Evolutionary conservation across 2,329 filamentous ascomycete genomes (phyloP).

Genomic region (Cytospora paraplurivora): DNA sequence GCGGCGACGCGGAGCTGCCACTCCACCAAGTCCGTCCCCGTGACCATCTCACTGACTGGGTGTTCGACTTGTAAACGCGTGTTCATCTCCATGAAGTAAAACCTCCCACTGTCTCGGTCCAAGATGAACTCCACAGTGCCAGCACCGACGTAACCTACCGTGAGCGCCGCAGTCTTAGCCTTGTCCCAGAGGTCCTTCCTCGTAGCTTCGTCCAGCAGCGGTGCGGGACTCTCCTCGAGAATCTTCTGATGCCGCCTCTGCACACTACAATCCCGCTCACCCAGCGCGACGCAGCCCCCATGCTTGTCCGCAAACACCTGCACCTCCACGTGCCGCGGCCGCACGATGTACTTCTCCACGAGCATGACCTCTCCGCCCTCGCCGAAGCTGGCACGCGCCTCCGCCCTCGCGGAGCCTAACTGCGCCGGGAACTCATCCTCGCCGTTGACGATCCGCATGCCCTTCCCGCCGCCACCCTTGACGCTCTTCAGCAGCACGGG

Average conservation of each 20-base stretch:
- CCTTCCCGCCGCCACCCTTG: conserved; percentile 80
- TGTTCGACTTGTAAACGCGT: conserved; percentile 96
- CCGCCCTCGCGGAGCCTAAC: conserved; percentile 70
- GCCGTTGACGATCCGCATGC: conserved; percentile 73
- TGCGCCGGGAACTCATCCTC: conserved; percentile 71
- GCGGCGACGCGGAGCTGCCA: conserved; percentile 86
- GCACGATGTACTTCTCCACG: conserved; percentile 79
- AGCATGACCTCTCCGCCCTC: conserved; percentile 79
- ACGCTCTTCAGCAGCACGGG: conserved; percentile 80
- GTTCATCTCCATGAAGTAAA: conserved; percentile 83
- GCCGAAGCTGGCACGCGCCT: conserved; percentile 79
- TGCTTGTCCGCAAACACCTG: conserved; percentile 85
- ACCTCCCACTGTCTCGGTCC: conserved; percentile 77
- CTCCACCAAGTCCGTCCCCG: conserved; percentile 76
- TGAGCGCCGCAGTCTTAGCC: conserved; percentile 66
- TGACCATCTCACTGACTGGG: conserved; percentile 78
- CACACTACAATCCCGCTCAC: conserved; percentile 85
- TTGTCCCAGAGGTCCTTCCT: conserved; percentile 66
- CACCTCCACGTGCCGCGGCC: conserved; percentile 83
- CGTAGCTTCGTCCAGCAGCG: conserved; percentile 60
- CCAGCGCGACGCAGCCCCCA: conserved; percentile 79
- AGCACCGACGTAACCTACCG: conserved; percentile 84
- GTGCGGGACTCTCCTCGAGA: conserved; percentile 84
- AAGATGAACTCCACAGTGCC: conserved; percentile 91
- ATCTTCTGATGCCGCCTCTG: conserved; percentile 90